Base-by-base conservation (phyloP, 2,329 filamentous ascomycete genomes). In the Curvularia verruculosa region DNA sequence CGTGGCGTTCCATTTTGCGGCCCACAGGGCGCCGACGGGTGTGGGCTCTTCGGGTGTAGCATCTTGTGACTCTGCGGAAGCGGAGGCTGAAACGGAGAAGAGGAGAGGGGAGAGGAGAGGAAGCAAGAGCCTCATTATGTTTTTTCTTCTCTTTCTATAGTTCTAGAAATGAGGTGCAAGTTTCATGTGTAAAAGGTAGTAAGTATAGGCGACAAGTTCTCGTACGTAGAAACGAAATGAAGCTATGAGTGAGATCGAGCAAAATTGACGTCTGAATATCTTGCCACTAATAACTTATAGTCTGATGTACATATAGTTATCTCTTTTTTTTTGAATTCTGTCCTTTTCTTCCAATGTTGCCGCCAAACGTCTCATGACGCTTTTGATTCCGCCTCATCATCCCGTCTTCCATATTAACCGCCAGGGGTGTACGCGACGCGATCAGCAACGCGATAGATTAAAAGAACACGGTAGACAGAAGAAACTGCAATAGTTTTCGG, bases 11-110 rank as follows among this genome's bases (percentile, higher is more conserved):
- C 73, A 76, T 54, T 65, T 55, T 15, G 72, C 59, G 28, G 64
- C 66, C 72, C 72, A 75, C 40, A 74, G 64, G 7, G 66, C 59
- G 59, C 71, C 73, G 23, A 64, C 58, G 3, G 74, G 71, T 0
- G 65, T 69, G 15, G 71, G 71, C 6, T 73, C 70, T 50, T 65
- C 60, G 23, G 56, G 24, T 7, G 65, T 46, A 3, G 59, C 26
- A 18, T 29, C 29, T 31, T 46, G 26, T 3, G 63, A 48, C 15
- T 61, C 45, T 29, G 43, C 3, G 10, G 54, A 39, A 8, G 62
- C 29, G 19, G 39, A 24, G 28, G 49, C 10, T 15, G 43, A 34
- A n/a, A 26, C 28, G 18, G 43, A 46, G 26, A 46, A 28, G 28
- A 46, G 26, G n/a, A 46, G 43, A 18, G 43, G 28, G 3, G 40